Evolutionary conservation across 2,329 filamentous ascomycete genomes (phyloP), one percentile per base, ranked within the genome.

Genomic region (Calonectria honghensis): DNA sequence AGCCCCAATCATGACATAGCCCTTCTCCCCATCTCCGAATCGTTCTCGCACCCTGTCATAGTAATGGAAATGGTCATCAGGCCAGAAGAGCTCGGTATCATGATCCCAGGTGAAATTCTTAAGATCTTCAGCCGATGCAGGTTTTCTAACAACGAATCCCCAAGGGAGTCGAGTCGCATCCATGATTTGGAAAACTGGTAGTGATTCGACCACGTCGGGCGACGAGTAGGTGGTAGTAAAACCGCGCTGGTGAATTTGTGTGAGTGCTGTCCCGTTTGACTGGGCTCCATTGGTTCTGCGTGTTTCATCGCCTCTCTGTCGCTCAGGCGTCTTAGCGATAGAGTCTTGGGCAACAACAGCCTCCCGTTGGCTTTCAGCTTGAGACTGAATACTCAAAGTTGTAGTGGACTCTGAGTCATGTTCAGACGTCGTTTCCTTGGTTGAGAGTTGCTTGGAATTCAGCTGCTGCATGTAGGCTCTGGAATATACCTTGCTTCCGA

Each of bases 1-100:
- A 35, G 52, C 16, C 16, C 52, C 52, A 7, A 57, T 57, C n/a
- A 35, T 7, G 10, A 35, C 4, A 37, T 57, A 35, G 3, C 11
- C 52, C 31, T 35, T 57, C 2, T 9, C 11, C 16, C 29, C 31
- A 18, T 57, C 52, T 9, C 52, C 31, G 9, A 35, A n/a, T 24
- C 52, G 29, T 1, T 57, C 52, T 1, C n/a, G 6, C 31, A 57
- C 52, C 52, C 52, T 57, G 31, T 57, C 52, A 13, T 57, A 57
- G 52, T 57, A 57, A n/a, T n/a, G 31, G 18, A 35, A 35, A 35
- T 57, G 52, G 52, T 57, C 52, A 57, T 57, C 52, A 18, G 52
- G 52, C 52, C 52, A 57, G 16, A 57, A 35, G 29, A 57, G 52
- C 52, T 57, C 18, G 2, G 52, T 57, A 4, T 16, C 29, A 18